phyloP scores from a whole-genome alignment of 495 filamentous ascomycete genomes.

The Neurospora hispaniola region DNA sequence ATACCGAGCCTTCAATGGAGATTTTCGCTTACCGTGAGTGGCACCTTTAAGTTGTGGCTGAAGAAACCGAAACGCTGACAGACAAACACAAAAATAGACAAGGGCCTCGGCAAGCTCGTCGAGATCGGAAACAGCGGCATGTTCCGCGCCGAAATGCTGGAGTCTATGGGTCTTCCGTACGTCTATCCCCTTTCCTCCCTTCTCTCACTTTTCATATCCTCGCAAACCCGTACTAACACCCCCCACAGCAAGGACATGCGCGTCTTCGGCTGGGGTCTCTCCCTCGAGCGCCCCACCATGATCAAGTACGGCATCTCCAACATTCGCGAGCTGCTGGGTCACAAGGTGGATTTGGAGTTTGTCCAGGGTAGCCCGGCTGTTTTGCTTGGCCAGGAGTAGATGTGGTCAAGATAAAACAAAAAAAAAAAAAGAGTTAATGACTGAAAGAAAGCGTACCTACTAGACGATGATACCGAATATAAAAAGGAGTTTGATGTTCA shows the following conservation, averaged over 20 bases:
- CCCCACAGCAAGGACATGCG: constrained; percentile 51
- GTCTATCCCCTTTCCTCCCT: background rate
- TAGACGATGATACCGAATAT: background rate
- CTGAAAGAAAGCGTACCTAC: background rate
- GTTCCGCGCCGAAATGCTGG: constrained; percentile 95
- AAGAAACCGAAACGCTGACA: background rate
- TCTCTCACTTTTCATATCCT: too few relatives aligned
- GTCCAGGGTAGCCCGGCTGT: constrained; percentile 77
- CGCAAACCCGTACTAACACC: background rate
- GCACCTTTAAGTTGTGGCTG: background rate
- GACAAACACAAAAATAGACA: constrained; percentile 13
- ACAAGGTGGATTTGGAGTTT: constrained; percentile 75
- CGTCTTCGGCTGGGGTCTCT: constrained; percentile 86
- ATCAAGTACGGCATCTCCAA: constrained; percentile 86
- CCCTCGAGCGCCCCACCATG: constrained; percentile 92
- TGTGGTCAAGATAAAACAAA: background rate
- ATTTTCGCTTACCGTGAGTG: constrained; percentile 69
- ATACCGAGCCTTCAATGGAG: constrained; percentile 97
- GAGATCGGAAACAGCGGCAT: constrained; percentile 98
- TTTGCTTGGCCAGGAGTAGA: constrained; percentile 59
- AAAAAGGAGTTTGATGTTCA: background rate
- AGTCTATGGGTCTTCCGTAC: constrained; percentile 63
- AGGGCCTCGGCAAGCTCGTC: constrained; percentile 80
- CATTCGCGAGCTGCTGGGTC: constrained; percentile 75
- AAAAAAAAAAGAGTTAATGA: background rate